phyloP scores from a whole-genome alignment of 768 basidiomycete genomes.

The Fomitopsis serialis region DNA sequence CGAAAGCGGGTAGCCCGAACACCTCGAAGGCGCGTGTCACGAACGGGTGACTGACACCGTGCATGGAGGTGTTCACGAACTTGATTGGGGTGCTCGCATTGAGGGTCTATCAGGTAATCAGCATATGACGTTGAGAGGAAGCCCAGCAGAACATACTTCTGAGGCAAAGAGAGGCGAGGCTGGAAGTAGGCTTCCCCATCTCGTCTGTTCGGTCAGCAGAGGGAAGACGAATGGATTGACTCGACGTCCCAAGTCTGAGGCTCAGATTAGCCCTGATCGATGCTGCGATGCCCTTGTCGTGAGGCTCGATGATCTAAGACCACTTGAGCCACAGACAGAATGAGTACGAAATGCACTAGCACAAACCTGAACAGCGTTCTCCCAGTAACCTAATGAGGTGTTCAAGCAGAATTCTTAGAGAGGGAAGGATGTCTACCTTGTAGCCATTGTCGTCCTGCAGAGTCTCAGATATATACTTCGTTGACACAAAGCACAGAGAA shows the following conservation, averaged over 20 bases:
- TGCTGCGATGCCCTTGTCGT: constrained; percentile 71
- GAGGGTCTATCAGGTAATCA: constrained; percentile 1
- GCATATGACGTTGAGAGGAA: background rate
- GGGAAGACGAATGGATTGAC: constrained; percentile 29
- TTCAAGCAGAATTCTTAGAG: background rate
- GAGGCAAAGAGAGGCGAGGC: background rate
- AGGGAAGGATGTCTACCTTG: constrained; percentile 44
- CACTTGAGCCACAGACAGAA: background rate
- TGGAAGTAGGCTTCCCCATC: constrained; percentile 55
- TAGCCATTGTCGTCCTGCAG: constrained; percentile 80
- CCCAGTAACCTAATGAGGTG: constrained; percentile 72
- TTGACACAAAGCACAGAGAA: constrained; percentile 4
- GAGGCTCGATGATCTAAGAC: constrained; percentile 73
- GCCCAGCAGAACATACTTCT: background rate
- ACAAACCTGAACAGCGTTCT: constrained; percentile 75
- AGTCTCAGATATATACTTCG: background rate
- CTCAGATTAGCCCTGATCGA: constrained; percentile 59
- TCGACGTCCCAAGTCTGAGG: constrained; percentile 41
- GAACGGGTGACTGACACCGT: constrained; percentile 77
- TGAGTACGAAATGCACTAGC: background rate
- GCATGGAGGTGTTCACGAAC: constrained; percentile 89
- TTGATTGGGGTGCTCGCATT: constrained; percentile 38
- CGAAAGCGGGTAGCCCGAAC: constrained; percentile 55
- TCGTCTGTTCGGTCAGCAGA: constrained; percentile 54
- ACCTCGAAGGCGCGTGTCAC: constrained; percentile 48